Percentiles rank a stretch among this genome's conserved stretches.
These are phyloP conservation scores for Coprinellus micaceus DNA, from an alignment of 768 basidiomycete genomes.

Conservation along the genomic window DNA sequence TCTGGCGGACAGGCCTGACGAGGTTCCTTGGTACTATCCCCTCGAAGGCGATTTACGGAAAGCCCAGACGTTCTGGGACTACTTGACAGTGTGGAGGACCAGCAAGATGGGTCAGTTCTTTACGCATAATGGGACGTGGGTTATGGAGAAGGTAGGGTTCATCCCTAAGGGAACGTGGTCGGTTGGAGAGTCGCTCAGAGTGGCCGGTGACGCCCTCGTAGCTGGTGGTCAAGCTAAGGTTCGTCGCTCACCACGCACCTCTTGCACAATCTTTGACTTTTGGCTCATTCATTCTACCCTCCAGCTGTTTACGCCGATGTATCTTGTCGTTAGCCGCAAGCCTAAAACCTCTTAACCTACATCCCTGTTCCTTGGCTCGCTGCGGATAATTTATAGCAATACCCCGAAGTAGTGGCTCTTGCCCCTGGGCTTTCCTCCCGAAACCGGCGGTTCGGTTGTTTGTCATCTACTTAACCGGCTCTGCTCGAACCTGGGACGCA, in stretches of 20 bases:
- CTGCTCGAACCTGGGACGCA: no score
- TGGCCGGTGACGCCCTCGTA: constrained; percentile 73
- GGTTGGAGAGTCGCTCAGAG: constrained; percentile 84
- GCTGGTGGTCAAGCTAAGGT: constrained; percentile 86
- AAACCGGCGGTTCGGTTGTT: no score
- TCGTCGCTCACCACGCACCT: neutral
- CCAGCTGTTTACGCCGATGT: constrained; percentile 88
- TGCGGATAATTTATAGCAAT: no score
- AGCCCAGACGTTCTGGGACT: constrained; percentile 92
- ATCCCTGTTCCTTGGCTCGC: no score
- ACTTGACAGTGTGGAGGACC: constrained; percentile 84
- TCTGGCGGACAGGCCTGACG: constrained; percentile 78
- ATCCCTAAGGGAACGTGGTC: constrained; percentile 93
- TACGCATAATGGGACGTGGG: constrained; percentile 73
- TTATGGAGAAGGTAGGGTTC: constrained; percentile 73
- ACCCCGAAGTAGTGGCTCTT: no score
- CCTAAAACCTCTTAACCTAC: constrained; percentile 48
- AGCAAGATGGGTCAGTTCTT: constrained; percentile 82
- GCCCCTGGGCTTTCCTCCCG: no score
- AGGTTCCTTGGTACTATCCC: constrained; percentile 91
- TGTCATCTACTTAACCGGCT: no score
- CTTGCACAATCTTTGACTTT: constrained; percentile 7
- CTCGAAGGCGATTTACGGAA: constrained; percentile 90
- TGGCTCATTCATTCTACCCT: constrained; percentile 15
- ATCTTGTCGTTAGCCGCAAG: constrained; percentile 63